Base-by-base conservation (phyloP, 805 yeast genomes). In the Kurtzmaniella cleridarum region DNA sequence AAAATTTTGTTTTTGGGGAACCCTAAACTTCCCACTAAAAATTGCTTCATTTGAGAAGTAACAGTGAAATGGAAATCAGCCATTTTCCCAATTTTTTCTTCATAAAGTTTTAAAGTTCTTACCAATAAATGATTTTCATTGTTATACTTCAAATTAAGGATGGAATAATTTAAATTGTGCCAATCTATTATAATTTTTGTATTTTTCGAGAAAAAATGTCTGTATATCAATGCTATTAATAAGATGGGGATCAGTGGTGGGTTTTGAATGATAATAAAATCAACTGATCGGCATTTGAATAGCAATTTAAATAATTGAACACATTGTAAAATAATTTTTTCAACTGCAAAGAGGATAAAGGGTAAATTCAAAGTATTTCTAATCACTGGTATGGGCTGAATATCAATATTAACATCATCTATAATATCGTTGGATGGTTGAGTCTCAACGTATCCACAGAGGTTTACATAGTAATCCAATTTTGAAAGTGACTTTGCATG, bases 81-180 rank as follows among this genome's bases (percentile, higher is more conserved):
- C 48, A 70, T 75, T 26, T 65, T 66, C 5, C 89, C 80, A 35
- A 90, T 73, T 11, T 56, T 40, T 31, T 59, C 56, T 59, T 93
- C 99, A 52, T 90, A 84, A 5, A 61, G 41, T 40, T 66, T 75
- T 54, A 86, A 73, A 2, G 79, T 24, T 36, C 64, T 57, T 2
- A 89, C 95, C 39, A 85, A 59, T 0, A 83, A 80, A 53, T 86
- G 86, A 27, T 60, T 62, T 36, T 60, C 55, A 40, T 71, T 71
- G 3, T 70, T 54, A 47, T 78, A 77, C 48, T 79, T 79, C 53
- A 91, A 56, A 38, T 83, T 81, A 41, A 93, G 61, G 20, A 93
- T 86, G 1, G 95, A 76, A 59, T 77, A 91, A 30, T 95, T 95
- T 49, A 93, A 69, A 59, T 93, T 93, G 60, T 93, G 99, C 98